These are phyloP conservation scores for Nyssa sinensis DNA, from an alignment of 148 eudicot species.

Conservation along the genomic window DNA sequence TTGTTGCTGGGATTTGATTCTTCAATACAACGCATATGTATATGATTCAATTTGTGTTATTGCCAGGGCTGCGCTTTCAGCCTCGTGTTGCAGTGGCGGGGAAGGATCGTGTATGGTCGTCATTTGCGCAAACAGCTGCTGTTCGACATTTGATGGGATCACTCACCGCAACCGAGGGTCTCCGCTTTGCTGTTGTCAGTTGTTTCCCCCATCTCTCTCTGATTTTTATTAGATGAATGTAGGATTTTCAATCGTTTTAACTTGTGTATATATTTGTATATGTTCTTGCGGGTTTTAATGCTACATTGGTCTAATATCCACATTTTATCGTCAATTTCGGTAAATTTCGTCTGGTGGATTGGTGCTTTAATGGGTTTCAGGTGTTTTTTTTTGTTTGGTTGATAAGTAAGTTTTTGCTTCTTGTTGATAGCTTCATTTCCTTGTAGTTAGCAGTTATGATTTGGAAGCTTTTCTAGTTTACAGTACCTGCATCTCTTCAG, in stretches of 20 bases:
- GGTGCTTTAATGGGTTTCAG: background rate
- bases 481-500: too few species aligned
- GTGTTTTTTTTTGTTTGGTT: too few species aligned
- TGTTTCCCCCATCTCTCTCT: background rate
- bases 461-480: background rate
- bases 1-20: background rate
- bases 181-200: conserved; percentile 78
- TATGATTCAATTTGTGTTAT: background rate
- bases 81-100: conserved; percentile 23
- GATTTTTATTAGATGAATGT: background rate
- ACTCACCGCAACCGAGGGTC: conserved; percentile 60
- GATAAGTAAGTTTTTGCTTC: background rate
- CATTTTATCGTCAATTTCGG: too few species aligned
- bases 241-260: background rate
- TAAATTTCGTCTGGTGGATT: too few species aligned
- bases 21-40: background rate
- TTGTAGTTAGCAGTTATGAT: background rate
- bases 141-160: conserved; percentile 73
- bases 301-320: background rate
- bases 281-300: background rate
- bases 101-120: conserved; percentile 16
- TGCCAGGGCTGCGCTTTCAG: conserved; percentile 39
- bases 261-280: background rate
- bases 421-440: background rate
- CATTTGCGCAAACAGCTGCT: conserved; percentile 51